phyloP scores from a whole-genome alignment of 768 basidiomycete species.

The Lactarius pseudohatsudake region DNA sequence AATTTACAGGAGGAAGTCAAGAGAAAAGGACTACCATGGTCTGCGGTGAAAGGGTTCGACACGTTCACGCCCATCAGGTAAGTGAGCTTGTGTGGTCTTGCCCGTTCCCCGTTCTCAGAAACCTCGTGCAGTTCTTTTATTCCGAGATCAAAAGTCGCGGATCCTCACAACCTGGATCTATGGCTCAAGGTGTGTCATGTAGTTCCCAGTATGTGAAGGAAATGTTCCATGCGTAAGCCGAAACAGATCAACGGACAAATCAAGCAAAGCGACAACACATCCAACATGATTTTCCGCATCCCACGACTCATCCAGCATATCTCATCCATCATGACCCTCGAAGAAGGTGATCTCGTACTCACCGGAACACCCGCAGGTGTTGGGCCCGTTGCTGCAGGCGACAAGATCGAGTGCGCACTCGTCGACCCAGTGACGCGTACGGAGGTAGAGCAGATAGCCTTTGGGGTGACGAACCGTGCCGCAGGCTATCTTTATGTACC shows the following conservation, averaged over 20 bases:
- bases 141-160: slow-evolving; percentile 62
- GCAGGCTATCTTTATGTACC: slow-evolving; percentile 64
- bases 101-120: neutral
- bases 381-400: slow-evolving; percentile 72
- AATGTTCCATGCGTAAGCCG: neutral
- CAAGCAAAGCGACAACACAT: slow-evolving; percentile 84
- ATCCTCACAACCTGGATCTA: slow-evolving; percentile 76
- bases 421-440: slow-evolving; percentile 51
- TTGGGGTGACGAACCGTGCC: slow-evolving; percentile 61
- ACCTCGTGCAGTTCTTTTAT: slow-evolving; percentile 63
- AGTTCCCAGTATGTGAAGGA: neutral
- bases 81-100: slow-evolving; percentile 24
- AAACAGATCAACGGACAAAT: slow-evolving; percentile 74
- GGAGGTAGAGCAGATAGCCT: slow-evolving; percentile 60
- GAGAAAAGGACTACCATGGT: slow-evolving; percentile 94
- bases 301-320: slow-evolving; percentile 86
- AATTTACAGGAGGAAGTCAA: slow-evolving; percentile 94
- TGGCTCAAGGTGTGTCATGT: slow-evolving; percentile 60
- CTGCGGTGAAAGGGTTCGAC: slow-evolving; percentile 95
- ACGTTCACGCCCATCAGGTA: slow-evolving; percentile 93
- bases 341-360: slow-evolving; percentile 91
- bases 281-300: slow-evolving; percentile 91
- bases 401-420: slow-evolving; percentile 74
- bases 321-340: slow-evolving; percentile 96
- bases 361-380: slow-evolving; percentile 94